Percentiles rank a stretch among this genome's conserved stretches.
Evolutionary conservation across 139 green algal species (phyloP).

Genomic region (Asterochloris sp.): DNA sequence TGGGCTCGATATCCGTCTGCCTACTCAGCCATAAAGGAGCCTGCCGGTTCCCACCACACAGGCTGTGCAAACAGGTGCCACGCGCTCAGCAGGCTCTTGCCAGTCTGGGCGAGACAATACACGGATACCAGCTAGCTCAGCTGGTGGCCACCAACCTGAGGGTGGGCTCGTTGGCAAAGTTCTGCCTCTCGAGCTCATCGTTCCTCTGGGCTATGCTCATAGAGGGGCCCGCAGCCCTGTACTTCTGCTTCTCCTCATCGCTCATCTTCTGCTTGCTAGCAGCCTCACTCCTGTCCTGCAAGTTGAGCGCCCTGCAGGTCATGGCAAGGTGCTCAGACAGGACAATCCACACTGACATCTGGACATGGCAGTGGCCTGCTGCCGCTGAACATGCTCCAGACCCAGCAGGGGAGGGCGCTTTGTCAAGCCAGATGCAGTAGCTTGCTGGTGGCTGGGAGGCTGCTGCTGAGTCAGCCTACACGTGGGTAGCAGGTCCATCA

Average conservation of each 20-base stretch:
- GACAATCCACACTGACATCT: background rate
- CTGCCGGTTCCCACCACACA: too few relatives aligned
- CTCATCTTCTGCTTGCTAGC: slow-evolving; percentile 1
- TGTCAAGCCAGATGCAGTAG: too few relatives aligned
- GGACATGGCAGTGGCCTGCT: background rate
- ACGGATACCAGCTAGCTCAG: too few relatives aligned
- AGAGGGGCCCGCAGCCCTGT: slow-evolving; percentile 2
- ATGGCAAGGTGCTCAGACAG: background rate
- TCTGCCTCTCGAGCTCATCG: slow-evolving; percentile 29
- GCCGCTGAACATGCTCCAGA: background rate
- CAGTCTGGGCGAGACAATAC: too few relatives aligned
- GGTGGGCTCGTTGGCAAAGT: slow-evolving; percentile 25
- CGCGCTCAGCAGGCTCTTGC: too few relatives aligned
- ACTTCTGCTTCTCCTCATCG: background rate
- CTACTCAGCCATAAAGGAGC: too few relatives aligned
- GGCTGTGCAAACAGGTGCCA: too few relatives aligned
- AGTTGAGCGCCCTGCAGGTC: background rate
- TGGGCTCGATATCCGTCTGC: too few relatives aligned
- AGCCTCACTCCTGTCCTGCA: background rate
- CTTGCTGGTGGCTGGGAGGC: too few relatives aligned
- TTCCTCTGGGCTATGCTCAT: slow-evolving; percentile 24
- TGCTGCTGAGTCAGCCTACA: too few relatives aligned
- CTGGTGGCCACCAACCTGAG: background rate
- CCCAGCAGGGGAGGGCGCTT: background rate
- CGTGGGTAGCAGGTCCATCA: too few relatives aligned